Base-by-base conservation (phyloP, 2,329 filamentous ascomycete species). In the Talaromyces sp. region DNA sequence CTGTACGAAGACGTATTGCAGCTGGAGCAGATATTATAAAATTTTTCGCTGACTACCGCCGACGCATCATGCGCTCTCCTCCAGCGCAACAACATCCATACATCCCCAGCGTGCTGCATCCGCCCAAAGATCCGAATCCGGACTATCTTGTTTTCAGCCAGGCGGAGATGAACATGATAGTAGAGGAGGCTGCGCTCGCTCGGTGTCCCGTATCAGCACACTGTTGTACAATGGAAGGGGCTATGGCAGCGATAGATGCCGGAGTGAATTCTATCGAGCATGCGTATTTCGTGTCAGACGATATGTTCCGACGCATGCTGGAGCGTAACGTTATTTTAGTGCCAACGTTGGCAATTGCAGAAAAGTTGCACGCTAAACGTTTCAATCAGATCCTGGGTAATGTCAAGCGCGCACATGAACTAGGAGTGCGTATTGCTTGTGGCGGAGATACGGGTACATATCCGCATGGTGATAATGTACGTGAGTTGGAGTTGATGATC, bases 391-490 rank as follows among this genome's bases (percentile, higher is more conserved):
- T 78, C 28, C 70, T 80, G 44, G 70, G 66, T 2, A 74, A 78
- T 30, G 76, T 77, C 0, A 81, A 80, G 66, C 70, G 68, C 19
- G 83, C 81, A 0, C 77, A 74, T 60, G 76, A 82, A 5, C 58
- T 69, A 10, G 83, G 83, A 0, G 55, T 61, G 6, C 77, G 78
- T 57, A 64, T 85, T 10, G 83, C 82, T 0, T 77, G 77, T 10
- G 83, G 83, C 0, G 82, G 82, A 0, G 82, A 85, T 62, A 85
- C 82, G 0, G 83, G 83, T 1, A 78, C 81, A 0, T 80, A 82
- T 61, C 70, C 80, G 2, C 83, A 85, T 59, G 83, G 83, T 0
- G 75, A 84, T 17, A 82, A 82, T 58, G 79, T 70, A 0, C 68
- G 82, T 3, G 83, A 86, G 68, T 65, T 85, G 62, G 83, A 85